phyloP scores from a whole-genome alignment of 2,329 filamentous ascomycete species.

The Cercospora sp. region DNA sequence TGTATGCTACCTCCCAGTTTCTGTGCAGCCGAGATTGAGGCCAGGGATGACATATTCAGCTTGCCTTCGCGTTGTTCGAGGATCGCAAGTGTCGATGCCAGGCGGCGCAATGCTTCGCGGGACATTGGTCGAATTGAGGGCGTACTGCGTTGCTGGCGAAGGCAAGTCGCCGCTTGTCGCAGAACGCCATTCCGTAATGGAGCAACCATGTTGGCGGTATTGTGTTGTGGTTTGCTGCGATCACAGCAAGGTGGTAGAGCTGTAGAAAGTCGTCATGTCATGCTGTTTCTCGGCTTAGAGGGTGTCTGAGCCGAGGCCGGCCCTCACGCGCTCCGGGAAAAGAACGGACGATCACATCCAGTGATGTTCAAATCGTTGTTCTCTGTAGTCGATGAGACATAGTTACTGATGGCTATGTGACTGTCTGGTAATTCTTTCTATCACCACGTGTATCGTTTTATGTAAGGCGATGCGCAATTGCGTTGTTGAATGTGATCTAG shows the following conservation, averaged over 20 bases:
- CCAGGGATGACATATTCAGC: conserved; percentile 63
- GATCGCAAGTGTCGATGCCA: conserved; percentile 85
- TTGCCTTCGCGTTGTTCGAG: conserved; percentile 91
- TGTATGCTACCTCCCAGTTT: conserved; percentile 72
- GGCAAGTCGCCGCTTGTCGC: conserved; percentile 34
- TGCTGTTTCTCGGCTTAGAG: conserved; percentile 1
- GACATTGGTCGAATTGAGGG: conserved; percentile 43
- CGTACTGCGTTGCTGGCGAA: conserved; percentile 34
- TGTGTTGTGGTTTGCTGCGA: background rate
- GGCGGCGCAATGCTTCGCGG: conserved; percentile 60
- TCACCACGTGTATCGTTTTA: background rate
- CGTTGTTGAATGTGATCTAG: background rate
- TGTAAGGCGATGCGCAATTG: background rate
- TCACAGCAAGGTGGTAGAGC: background rate
- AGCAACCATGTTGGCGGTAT: conserved; percentile 22
- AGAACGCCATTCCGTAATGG: conserved; percentile 29
- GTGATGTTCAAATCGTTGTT: background rate
- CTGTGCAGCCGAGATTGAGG: conserved; percentile 28
- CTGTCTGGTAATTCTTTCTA: background rate
- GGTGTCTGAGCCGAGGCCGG: conserved; percentile 1
- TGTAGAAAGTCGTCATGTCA: conserved; percentile 12
- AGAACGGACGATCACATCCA: background rate
- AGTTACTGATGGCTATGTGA: background rate
- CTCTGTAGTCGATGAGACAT: background rate
- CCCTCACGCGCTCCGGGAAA: background rate